phyloP scores from a whole-genome alignment of 441 rosid genomes.

The Gossypium trilobum region DNA sequence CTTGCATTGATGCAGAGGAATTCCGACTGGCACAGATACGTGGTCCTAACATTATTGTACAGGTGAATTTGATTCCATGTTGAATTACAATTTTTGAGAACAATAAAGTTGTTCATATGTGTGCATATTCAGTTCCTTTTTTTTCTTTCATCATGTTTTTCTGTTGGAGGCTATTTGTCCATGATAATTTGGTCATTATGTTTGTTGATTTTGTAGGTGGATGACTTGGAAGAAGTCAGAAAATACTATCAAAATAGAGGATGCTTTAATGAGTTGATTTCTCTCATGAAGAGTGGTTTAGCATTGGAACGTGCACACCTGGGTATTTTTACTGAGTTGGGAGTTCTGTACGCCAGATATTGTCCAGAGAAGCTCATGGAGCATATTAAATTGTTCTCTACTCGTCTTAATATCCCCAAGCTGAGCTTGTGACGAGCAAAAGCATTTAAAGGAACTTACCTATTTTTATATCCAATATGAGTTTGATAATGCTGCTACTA shows the following conservation, averaged over 20 bases:
- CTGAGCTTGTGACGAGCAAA: slow-evolving; percentile 96
- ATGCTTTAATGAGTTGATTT: slow-evolving; percentile 84
- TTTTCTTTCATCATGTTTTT: not conserved
- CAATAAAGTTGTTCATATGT: not conserved
- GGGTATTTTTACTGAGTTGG: no score
- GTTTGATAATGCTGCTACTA: no score
- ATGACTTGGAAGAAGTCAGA: slow-evolving; percentile 88
- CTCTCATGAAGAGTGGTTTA: slow-evolving; percentile 21
- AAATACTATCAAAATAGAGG: slow-evolving; percentile 96
- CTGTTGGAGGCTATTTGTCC: not conserved
- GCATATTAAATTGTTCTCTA: slow-evolving; percentile 2
- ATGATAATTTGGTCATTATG: not conserved
- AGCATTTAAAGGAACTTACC: slow-evolving; percentile 69
- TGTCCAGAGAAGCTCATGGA: no score
- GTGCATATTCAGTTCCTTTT: not conserved
- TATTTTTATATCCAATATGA: no score
- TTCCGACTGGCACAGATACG: slow-evolving; percentile 26
- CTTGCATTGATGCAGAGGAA: no score
- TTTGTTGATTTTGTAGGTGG: slow-evolving; percentile 72
- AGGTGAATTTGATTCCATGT: slow-evolving; percentile 37
- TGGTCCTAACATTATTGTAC: slow-evolving; percentile 85
- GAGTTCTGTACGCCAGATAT: no score
- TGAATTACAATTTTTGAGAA: not conserved
- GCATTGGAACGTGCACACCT: no score
- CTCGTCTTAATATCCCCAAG: slow-evolving; percentile 18